Percentiles rank a stretch among this genome's conserved stretches.
Evolutionary conservation across 805 yeast genomes (phyloP).

Genomic region (Saccharomycopsis fermentans): DNA sequence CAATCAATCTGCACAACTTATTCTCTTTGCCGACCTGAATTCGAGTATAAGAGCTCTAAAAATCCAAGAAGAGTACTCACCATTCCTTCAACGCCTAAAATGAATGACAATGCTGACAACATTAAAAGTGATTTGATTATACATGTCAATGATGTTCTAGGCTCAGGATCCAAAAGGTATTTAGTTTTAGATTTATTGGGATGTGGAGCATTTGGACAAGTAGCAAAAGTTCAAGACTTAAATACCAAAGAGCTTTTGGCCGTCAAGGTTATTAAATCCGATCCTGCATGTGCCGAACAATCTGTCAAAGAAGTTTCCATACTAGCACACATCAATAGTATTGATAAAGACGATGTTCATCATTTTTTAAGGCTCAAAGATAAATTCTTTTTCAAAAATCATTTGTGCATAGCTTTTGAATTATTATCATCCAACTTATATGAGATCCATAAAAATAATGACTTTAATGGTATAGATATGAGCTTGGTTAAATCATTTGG

Average conservation of each 20-base stretch:
- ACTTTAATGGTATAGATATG: conserved; percentile 81
- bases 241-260: conserved; percentile 82
- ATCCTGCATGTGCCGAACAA: conserved; percentile 85
- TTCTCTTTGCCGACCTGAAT: conserved; percentile 73
- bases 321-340: conserved; percentile 66
- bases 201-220: conserved; percentile 97
- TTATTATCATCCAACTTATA: conserved; percentile 77
- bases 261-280: conserved; percentile 86
- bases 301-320: conserved; percentile 83
- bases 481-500: conserved; percentile 70
- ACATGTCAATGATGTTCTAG: conserved; percentile 88
- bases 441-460: conserved; percentile 86
- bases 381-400: conserved; percentile 85
- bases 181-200: conserved; percentile 86
- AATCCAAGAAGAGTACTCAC: conserved; percentile 91
- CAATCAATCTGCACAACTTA: conserved; percentile 70
- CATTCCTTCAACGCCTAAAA: conserved; percentile 77
- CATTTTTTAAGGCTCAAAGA: conserved; percentile 74
- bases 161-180: conserved; percentile 80
- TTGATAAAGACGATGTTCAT: conserved; percentile 61
- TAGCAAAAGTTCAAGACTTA: conserved; percentile 58
- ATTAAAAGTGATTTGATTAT: conserved; percentile 83
- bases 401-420: conserved; percentile 88
- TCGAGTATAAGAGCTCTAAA: conserved; percentile 70
- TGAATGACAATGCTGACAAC: conserved; percentile 80